A percentile compares a stretch with the other conserved stretches of the same genome.
Conservation (phyloP, 495 filamentous ascomycete species). For the Aspergillus baeticus region DNA sequence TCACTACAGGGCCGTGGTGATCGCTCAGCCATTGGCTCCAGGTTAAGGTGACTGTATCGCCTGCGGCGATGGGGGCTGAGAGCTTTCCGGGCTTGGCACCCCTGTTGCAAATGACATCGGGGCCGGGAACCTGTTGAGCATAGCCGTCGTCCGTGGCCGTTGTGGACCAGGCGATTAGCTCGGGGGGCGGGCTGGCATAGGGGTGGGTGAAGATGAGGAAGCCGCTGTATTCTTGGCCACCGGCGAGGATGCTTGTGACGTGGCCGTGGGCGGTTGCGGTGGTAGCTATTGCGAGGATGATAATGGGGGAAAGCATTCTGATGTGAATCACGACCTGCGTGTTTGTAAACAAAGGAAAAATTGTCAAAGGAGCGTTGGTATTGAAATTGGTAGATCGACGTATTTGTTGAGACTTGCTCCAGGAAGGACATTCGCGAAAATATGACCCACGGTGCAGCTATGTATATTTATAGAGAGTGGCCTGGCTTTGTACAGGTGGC, state of each 20-base stretch:
- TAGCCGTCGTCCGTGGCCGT: constrained; percentile 50
- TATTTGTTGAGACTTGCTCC: no score
- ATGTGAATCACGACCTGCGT: no score
- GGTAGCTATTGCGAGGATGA: neutral
- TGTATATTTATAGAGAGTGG: no score
- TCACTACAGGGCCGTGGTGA: constrained; percentile 44
- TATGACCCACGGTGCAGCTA: no score
- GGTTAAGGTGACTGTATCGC: constrained; percentile 37
- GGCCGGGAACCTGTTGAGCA: constrained; percentile 38
- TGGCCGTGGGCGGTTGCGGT: neutral
- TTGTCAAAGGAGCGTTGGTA: no score
- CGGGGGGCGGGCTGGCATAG: constrained; percentile 33
- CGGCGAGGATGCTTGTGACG: neutral
- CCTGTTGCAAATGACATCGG: constrained; percentile 54
- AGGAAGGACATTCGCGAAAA: no score
- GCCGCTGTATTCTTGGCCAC: constrained; percentile 20
- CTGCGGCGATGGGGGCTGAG: constrained; percentile 41
- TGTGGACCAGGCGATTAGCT: constrained; percentile 44
- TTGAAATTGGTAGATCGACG: no score
- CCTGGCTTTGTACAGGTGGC: no score
- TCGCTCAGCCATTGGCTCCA: constrained; percentile 33
- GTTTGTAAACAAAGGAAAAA: no score
- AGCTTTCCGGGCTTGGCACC: constrained; percentile 33
- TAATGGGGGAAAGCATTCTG: no score
- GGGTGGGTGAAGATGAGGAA: constrained; percentile 36